Evolutionary conservation across 495 filamentous ascomycete species (phyloP).

Genomic region (Tuber brumale): DNA sequence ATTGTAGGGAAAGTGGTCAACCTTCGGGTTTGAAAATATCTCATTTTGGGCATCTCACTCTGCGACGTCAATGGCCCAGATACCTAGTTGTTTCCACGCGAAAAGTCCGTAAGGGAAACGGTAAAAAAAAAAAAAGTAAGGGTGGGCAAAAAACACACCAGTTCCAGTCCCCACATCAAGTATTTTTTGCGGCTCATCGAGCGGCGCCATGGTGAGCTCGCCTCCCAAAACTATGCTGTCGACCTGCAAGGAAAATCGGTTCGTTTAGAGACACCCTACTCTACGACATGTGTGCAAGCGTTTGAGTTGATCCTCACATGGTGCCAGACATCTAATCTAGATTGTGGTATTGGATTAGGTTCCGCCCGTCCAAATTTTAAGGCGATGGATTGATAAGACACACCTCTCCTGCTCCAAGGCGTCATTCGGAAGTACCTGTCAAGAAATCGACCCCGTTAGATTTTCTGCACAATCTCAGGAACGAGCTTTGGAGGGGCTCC

Average conservation of each 20-base stretch:
- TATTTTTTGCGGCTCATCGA: conserved; percentile 45
- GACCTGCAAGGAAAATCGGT: conserved; percentile 2
- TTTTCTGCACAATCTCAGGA: not conserved
- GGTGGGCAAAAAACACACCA: conserved; percentile 42
- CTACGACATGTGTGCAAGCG: not conserved
- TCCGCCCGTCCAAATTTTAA: not conserved
- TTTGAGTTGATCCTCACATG: conserved; percentile 1
- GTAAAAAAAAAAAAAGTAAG: too few species aligned
- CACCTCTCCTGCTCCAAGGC: conserved; percentile 16
- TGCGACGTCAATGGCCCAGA: not conserved
- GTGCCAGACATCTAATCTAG: conserved; percentile 21
- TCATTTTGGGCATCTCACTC: not conserved
- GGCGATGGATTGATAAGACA: not conserved
- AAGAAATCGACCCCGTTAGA: not conserved
- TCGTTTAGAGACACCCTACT: not conserved
- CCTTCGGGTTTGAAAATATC: not conserved
- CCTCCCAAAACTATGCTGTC: conserved; percentile 40
- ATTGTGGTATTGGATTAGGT: not conserved
- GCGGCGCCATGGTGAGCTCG: conserved; percentile 46
- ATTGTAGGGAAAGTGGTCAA: not conserved
- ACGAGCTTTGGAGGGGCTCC: not conserved
- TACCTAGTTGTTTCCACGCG: not conserved
- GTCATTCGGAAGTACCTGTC: not conserved
- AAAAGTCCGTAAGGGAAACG: not conserved
- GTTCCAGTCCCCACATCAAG: conserved; percentile 56